Percentiles rank a stretch among this genome's conserved stretches.
Evolutionary conservation across 2,329 filamentous ascomycete genomes (phyloP).

Genomic region (Cucurbitaria berberidis): DNA sequence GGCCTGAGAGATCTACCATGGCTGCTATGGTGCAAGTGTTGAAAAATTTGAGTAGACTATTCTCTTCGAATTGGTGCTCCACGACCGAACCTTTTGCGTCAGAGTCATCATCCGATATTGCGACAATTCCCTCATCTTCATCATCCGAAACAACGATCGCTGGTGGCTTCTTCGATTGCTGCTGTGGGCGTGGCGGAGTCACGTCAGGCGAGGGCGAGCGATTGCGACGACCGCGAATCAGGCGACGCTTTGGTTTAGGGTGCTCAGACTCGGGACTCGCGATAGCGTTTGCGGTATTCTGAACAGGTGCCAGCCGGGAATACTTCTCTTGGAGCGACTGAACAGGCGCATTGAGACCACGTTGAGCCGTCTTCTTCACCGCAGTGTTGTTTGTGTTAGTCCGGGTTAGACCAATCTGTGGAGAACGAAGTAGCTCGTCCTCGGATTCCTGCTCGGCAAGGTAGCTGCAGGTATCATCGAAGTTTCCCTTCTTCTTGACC

Average conservation of each 20-base stretch:
- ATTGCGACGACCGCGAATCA: constrained; percentile 59
- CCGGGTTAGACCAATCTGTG: constrained; percentile 29
- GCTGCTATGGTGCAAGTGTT: constrained; percentile 79
- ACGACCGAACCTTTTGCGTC: constrained; percentile 47
- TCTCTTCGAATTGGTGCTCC: constrained; percentile 50
- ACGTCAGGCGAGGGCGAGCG: constrained; percentile 31
- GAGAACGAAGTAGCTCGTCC: constrained; percentile 44
- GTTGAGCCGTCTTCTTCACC: constrained; percentile 59
- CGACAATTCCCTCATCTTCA: constrained; percentile 44
- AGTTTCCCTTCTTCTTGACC: constrained; percentile 57
- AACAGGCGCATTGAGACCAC: constrained; percentile 60
- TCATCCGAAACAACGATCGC: constrained; percentile 31
- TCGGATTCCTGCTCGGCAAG: constrained; percentile 32
- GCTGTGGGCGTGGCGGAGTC: constrained; percentile 26
- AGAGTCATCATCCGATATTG: constrained; percentile 51
- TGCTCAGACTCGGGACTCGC: constrained; percentile 16
- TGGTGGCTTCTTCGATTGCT: constrained; percentile 15
- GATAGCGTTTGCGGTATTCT: constrained; percentile 18
- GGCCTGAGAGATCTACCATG: constrained; percentile 80
- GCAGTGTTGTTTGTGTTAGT: constrained; percentile 14
- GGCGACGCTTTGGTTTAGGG: constrained; percentile 46
- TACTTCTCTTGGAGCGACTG: constrained; percentile 66
- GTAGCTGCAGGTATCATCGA: constrained; percentile 56
- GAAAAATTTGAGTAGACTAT: constrained; percentile 76
- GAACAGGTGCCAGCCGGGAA: constrained; percentile 19